phyloP scores from a whole-genome alignment of 768 basidiomycete genomes.

The Hygrocybe coccinea region DNA sequence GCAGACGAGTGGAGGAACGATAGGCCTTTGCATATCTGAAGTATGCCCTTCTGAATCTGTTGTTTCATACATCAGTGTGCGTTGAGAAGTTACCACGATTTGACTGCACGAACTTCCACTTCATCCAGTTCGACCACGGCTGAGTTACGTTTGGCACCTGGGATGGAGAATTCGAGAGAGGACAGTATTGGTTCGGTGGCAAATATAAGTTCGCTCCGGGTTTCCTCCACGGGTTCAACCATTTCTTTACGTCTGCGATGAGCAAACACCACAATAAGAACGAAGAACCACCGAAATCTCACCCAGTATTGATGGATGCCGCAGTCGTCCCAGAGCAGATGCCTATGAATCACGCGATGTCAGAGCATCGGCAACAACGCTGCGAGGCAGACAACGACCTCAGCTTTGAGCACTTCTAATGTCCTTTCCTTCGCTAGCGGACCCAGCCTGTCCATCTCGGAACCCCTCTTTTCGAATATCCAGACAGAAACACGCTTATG shows the following conservation, averaged over 20 bases:
- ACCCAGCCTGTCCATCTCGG: conserved; percentile 69
- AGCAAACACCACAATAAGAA: background rate
- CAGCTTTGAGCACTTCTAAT: conserved; percentile 82
- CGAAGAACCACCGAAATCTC: conserved; percentile 1
- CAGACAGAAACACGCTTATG: conserved; percentile 89
- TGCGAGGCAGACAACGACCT: conserved; percentile 49
- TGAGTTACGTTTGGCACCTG: conserved; percentile 51
- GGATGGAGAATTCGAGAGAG: conserved; percentile 73
- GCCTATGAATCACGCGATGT: conserved; percentile 46
- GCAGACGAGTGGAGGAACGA: conserved; percentile 90
- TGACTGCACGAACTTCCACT: conserved; percentile 68
- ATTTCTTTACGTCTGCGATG: conserved; percentile 56
- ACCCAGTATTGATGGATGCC: conserved; percentile 94
- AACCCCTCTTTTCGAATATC: conserved; percentile 78
- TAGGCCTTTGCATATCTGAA: conserved; percentile 88
- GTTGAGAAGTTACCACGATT: conserved; percentile 13
- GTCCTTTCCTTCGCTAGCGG: conserved; percentile 64
- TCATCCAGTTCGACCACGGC: conserved; percentile 85
- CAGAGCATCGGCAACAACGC: background rate
- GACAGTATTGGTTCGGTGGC: conserved; percentile 89
- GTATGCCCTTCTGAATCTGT: conserved; percentile 92
- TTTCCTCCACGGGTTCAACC: conserved; percentile 96
- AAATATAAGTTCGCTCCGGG: conserved; percentile 81
- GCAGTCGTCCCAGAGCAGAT: conserved; percentile 72
- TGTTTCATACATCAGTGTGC: conserved; percentile 3